Evolutionary conservation across 495 filamentous ascomycete species (phyloP).

Genomic region (Lophiostoma macrostomum): DNA sequence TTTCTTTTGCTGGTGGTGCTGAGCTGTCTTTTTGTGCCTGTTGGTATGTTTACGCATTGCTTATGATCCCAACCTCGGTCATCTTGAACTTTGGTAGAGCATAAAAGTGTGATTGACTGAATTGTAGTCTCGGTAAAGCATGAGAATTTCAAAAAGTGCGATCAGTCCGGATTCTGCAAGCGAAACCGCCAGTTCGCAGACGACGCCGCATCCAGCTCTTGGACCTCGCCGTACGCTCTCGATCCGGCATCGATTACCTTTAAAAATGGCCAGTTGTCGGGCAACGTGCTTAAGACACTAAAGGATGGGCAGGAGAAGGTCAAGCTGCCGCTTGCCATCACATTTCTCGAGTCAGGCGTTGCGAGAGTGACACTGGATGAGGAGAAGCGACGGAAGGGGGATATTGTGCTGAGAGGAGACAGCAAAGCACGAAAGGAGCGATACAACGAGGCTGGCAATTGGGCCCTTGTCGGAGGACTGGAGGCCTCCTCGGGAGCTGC

Average conservation of each 20-base stretch:
- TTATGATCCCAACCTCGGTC: too few relatives aligned
- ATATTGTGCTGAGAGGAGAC: conserved; percentile 79
- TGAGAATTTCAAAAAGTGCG: conserved; percentile 92
- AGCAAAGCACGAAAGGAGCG: conserved; percentile 86
- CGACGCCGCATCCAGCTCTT: conserved; percentile 61
- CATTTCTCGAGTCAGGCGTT: conserved; percentile 83
- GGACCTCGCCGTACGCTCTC: conserved; percentile 80
- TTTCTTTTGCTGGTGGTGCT: conserved; percentile 32
- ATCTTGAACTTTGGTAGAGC: too few relatives aligned
- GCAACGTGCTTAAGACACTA: conserved; percentile 72
- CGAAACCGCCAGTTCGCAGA: conserved; percentile 90
- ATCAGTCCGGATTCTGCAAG: conserved; percentile 93
- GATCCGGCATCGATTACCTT: conserved; percentile 67
- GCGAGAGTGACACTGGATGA: conserved; percentile 88
- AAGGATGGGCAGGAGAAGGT: conserved; percentile 60
- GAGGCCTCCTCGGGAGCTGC: conserved; percentile 65
- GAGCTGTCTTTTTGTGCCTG: conserved; percentile 35
- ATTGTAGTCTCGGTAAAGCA: conserved; percentile 82
- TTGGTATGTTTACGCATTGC: conserved; percentile 37
- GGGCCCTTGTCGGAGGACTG: conserved; percentile 79
- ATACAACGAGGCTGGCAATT: conserved; percentile 86
- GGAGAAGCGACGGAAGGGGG: conserved; percentile 79
- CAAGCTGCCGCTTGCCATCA: conserved; percentile 76
- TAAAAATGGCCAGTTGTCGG: conserved; percentile 75
- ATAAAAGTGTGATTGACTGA: too few relatives aligned